Conservation (phyloP, 2,329 filamentous ascomycete species). For the Ilyonectria mors-panacis region DNA sequence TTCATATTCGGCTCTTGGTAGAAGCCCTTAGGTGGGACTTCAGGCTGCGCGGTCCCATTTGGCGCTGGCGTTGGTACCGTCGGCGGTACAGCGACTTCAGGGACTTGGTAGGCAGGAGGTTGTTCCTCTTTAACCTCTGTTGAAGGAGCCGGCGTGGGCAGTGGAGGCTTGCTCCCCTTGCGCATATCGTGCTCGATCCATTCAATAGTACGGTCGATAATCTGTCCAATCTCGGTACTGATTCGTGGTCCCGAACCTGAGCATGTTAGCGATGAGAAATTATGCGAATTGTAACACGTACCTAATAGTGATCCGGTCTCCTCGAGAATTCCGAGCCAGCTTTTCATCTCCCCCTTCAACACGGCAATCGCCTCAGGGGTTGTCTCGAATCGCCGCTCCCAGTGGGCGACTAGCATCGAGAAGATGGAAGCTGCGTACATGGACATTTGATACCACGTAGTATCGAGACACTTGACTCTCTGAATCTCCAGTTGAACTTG, state of each 20-base stretch:
- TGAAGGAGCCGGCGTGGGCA: slow-evolving; percentile 28
- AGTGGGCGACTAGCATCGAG: slow-evolving; percentile 78
- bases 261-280: slow-evolving; percentile 35
- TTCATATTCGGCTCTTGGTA: slow-evolving; percentile 49
- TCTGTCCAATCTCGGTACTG: slow-evolving; percentile 60
- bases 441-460: slow-evolving; percentile 82
- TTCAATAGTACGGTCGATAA: slow-evolving; percentile 66
- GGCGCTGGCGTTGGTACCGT: slow-evolving; percentile 5
- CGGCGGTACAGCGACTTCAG: slow-evolving; percentile 31
- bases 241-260: slow-evolving; percentile 61
- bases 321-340: slow-evolving; percentile 77
- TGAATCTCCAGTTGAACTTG: slow-evolving; percentile 71
- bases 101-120: slow-evolving; percentile 34
- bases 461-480: slow-evolving; percentile 78
- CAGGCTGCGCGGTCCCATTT: slow-evolving; percentile 33
- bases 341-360: slow-evolving; percentile 77
- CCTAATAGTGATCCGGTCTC: slow-evolving; percentile 78
- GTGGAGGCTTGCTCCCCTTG: slow-evolving; percentile 45
- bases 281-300: slow-evolving; percentile 56
- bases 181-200: slow-evolving; percentile 68
- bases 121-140: slow-evolving; percentile 57
- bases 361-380: slow-evolving; percentile 70
- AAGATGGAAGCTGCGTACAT: slow-evolving; percentile 82
- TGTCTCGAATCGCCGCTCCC: slow-evolving; percentile 75
- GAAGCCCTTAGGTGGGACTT: slow-evolving; percentile 48